These are phyloP conservation scores for Posidonia australis DNA, from an alignment of 106 monocot genomes.

Conservation along the genomic window DNA sequence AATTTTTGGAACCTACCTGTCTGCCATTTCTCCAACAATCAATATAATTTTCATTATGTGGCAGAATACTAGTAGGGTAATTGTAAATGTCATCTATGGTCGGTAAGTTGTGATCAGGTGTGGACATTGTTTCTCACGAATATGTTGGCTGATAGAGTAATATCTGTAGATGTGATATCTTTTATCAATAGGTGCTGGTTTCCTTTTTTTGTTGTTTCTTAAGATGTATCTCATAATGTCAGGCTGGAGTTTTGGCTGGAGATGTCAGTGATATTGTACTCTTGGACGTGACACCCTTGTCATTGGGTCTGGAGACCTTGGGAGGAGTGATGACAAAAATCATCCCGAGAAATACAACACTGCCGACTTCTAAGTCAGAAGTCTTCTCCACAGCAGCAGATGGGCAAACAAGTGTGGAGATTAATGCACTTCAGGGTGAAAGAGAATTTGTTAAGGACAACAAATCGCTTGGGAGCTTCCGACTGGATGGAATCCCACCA, in stretches of 20 bases:
- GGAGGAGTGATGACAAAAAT: slow-evolving; percentile 99
- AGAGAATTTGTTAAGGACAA: slow-evolving; percentile 90
- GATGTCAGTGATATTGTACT: slow-evolving; percentile 93
- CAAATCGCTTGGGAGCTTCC: slow-evolving; percentile 81
- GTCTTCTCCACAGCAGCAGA: slow-evolving; percentile 96
- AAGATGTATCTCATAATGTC: not conserved
- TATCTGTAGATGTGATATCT: too few species aligned
- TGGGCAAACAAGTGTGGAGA: slow-evolving; percentile 85
- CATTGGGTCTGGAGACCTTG: slow-evolving; percentile 74
- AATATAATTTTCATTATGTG: too few species aligned
- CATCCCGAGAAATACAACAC: slow-evolving; percentile 78
- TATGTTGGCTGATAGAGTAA: too few species aligned
- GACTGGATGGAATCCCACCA: slow-evolving; percentile 85
- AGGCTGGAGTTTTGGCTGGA: slow-evolving; percentile 86
- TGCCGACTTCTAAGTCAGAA: slow-evolving; percentile 90
- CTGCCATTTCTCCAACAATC: too few species aligned
- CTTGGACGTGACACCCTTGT: slow-evolving; percentile 75
- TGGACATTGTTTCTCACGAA: too few species aligned
- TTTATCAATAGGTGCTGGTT: too few species aligned
- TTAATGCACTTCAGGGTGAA: slow-evolving; percentile 87
- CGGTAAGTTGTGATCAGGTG: too few species aligned
- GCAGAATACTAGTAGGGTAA: too few species aligned
- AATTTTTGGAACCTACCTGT: too few species aligned
- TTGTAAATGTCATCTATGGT: too few species aligned
- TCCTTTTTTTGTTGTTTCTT: not conserved